A percentile compares a stretch with the other conserved stretches of the same genome.
Evolutionary conservation across 2,329 filamentous ascomycete species (phyloP).

Genomic region (Diplodia corticola): DNA sequence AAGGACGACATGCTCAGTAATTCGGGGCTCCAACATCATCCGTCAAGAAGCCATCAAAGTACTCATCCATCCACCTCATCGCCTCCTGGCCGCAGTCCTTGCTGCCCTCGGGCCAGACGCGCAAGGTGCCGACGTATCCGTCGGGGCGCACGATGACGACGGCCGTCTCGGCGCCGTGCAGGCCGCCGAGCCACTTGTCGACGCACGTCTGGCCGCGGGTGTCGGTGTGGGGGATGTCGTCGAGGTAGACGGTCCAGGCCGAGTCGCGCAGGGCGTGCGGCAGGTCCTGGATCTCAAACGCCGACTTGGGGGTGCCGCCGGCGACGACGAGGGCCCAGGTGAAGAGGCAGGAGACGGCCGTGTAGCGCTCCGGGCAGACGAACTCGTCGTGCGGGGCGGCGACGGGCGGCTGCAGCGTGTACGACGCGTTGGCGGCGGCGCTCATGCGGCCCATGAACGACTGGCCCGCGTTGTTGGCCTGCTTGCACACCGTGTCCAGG

Average conservation of each 20-base stretch:
- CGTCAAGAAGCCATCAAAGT: conserved; percentile 51
- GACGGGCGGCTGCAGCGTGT: conserved; percentile 59
- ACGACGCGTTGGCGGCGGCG: conserved; percentile 61
- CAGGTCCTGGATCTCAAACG: conserved; percentile 66
- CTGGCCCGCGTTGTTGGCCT: conserved; percentile 49
- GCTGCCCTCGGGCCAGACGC: conserved; percentile 40
- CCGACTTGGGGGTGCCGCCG: conserved; percentile 60
- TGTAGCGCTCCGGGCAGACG: conserved; percentile 67
- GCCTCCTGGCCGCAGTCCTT: conserved; percentile 38
- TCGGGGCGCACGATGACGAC: conserved; percentile 71
- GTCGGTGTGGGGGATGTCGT: conserved; percentile 60
- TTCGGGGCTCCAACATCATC: conserved; percentile 5
- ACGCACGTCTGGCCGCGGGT: conserved; percentile 57
- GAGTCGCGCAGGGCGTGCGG: conserved; percentile 63
- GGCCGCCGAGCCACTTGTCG: conserved; percentile 67
- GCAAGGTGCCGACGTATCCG: conserved; percentile 69
- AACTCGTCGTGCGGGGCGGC: conserved; percentile 65
- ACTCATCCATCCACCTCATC: conserved; percentile 51
- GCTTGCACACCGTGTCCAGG: conserved; percentile 59
- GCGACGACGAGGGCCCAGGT: conserved; percentile 68
- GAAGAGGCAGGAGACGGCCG: conserved; percentile 65
- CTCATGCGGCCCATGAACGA: conserved; percentile 63
- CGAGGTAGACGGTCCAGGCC: conserved; percentile 71
- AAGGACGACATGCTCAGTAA: neutral
- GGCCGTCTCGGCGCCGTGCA: conserved; percentile 59